Percentiles rank a stretch among this genome's conserved stretches.
phyloP scores from a whole-genome alignment of 768 basidiomycete species.

The Termitomyces sp. region DNA sequence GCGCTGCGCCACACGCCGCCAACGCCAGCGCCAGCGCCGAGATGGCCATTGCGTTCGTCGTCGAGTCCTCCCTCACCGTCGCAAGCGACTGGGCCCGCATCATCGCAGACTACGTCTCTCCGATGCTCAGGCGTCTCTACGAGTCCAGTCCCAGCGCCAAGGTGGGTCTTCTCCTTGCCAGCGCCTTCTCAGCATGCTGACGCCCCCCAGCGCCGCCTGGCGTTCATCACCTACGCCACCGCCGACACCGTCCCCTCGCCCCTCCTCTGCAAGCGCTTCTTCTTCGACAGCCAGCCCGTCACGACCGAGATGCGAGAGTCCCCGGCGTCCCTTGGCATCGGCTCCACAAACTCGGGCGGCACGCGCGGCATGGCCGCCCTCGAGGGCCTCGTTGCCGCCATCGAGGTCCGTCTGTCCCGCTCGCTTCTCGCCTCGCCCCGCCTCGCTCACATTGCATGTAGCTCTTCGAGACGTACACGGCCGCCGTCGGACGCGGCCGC shows the following conservation, averaged over 20 bases:
- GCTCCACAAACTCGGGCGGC: conserved; percentile 43
- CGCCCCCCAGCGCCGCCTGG: conserved; percentile 30
- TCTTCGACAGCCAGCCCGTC: conserved; percentile 35
- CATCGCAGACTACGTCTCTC: conserved; percentile 40
- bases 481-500: conserved; percentile 8
- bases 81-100: conserved; percentile 46
- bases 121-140: conserved; percentile 44
- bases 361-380: conserved; percentile 57
- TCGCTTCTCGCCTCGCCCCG: neutral
- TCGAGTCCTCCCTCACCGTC: conserved; percentile 55
- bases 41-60: conserved; percentile 49
- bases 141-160: conserved; percentile 34
- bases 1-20: no score
- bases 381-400: conserved; percentile 63
- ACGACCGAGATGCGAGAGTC: conserved; percentile 42
- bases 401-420: conserved; percentile 44
- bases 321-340: conserved; percentile 45
- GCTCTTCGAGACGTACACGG: conserved; percentile 38
- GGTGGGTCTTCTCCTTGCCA: conserved; percentile 26
- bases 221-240: conserved; percentile 57
- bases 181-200: neutral
- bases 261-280: conserved; percentile 52
- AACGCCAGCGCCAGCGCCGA: neutral
- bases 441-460: conserved; percentile 7
- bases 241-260: conserved; percentile 51